Conservation (phyloP, 208 protist genomes). For the Tetramitus jugosus region DNA sequence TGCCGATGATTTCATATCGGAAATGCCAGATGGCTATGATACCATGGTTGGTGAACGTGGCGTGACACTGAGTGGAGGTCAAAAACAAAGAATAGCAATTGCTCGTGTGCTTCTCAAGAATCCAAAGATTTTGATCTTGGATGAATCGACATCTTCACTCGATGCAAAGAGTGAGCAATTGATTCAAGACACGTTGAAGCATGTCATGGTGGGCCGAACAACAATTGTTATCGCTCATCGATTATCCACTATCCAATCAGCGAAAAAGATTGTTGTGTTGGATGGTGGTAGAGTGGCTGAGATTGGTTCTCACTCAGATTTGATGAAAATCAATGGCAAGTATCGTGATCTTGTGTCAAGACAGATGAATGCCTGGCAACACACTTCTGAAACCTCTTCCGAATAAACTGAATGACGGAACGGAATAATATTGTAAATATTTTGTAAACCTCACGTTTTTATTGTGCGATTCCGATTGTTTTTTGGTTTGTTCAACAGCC, state of each 20-base stretch:
- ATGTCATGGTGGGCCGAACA: constrained; percentile 26
- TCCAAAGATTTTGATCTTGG: constrained; percentile 73
- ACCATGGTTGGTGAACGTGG: constrained; percentile 74
- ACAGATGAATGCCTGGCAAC: too few relatives aligned
- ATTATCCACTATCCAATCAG: constrained; percentile 46
- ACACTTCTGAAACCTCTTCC: too few relatives aligned
- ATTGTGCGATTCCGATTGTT: too few relatives aligned
- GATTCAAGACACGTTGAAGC: constrained; percentile 7
- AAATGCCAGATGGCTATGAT: constrained; percentile 70
- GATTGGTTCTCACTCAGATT: constrained; percentile 44
- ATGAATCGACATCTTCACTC: constrained; percentile 55
- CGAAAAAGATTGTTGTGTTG: constrained; percentile 58
- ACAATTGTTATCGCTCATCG: constrained; percentile 75
- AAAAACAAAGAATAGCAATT: constrained; percentile 87
- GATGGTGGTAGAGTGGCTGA: constrained; percentile 58
- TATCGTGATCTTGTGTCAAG: constrained; percentile 29
- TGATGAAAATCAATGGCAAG: constrained; percentile 21
- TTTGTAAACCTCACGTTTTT: too few relatives aligned
- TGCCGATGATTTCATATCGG: constrained; percentile 72
- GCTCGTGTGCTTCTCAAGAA: constrained; percentile 62
- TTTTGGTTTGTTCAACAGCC: too few relatives aligned
- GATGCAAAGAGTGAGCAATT: constrained; percentile 22
- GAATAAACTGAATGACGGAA: too few relatives aligned
- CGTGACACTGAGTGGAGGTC: constrained; percentile 70
- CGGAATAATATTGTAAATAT: too few relatives aligned